Evolutionary conservation across 2,329 filamentous ascomycete species (phyloP).

Genomic region (Monosporascus sp.): DNA sequence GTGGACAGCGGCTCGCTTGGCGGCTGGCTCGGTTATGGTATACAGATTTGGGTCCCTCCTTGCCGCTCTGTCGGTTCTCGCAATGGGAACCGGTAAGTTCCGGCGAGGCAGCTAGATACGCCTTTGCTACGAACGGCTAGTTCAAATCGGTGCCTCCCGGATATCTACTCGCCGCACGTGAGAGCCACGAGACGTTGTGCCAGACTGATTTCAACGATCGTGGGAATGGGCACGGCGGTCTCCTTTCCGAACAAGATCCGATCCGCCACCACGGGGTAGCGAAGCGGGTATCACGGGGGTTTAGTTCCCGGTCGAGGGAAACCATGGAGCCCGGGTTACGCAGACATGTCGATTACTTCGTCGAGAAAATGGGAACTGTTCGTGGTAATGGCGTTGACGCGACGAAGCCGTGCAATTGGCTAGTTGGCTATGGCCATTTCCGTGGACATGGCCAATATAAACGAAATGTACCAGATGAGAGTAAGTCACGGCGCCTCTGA

Average conservation of each 20-base stretch:
- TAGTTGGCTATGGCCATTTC: slow-evolving; percentile 12
- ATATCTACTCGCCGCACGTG: slow-evolving; percentile 6
- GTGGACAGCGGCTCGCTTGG: no score
- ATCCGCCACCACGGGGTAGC: not conserved
- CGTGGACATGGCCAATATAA: slow-evolving; percentile 13
- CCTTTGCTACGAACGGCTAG: not conserved
- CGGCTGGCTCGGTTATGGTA: no score
- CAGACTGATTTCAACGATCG: slow-evolving; percentile 10
- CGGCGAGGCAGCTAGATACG: not conserved
- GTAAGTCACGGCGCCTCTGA: not conserved
- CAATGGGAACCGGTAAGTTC: no score
- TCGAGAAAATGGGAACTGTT: slow-evolving; percentile 1
- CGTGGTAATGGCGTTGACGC: not conserved
- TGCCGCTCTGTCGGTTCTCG: no score
- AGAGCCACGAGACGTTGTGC: slow-evolving; percentile 5
- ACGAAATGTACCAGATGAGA: slow-evolving; percentile 11
- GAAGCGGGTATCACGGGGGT: slow-evolving; percentile 1
- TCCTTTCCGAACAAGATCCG: not conserved
- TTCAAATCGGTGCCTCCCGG: not conserved
- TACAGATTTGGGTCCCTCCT: no score
- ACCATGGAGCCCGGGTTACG: slow-evolving; percentile 2
- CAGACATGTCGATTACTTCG: slow-evolving; percentile 2
- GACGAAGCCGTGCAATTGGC: slow-evolving; percentile 5
- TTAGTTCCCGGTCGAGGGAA: not conserved
- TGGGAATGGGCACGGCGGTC: slow-evolving; percentile 3